Conservation (phyloP, 805 yeast species). For the Candida broadrunensis region DNA sequence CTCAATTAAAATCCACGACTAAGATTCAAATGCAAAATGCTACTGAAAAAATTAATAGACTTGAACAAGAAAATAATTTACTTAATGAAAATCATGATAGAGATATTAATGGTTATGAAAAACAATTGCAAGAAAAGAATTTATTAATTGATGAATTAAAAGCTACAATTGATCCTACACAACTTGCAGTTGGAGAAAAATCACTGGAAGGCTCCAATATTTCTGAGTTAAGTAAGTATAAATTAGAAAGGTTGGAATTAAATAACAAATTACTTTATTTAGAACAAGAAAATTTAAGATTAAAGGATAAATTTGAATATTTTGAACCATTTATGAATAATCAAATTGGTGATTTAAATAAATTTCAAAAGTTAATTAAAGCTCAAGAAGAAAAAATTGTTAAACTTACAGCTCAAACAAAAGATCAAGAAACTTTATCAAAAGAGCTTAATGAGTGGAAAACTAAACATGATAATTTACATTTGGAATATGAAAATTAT, state of each 20-base stretch:
- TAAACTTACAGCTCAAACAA: slow-evolving; percentile 37
- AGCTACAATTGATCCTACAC: slow-evolving; percentile 22
- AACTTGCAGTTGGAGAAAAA: slow-evolving; percentile 15
- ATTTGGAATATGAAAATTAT: slow-evolving; percentile 41
- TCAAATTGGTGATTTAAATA: slow-evolving; percentile 50
- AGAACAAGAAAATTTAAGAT: slow-evolving; percentile 41
- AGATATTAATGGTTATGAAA: slow-evolving; percentile 1
- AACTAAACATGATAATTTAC: slow-evolving; percentile 41
- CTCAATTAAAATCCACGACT: slow-evolving; percentile 26
- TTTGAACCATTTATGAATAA: slow-evolving; percentile 53
- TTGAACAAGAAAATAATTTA: slow-evolving; percentile 37
- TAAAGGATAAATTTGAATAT: slow-evolving; percentile 40
- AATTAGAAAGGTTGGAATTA: slow-evolving; percentile 42
- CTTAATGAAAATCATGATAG: slow-evolving; percentile 11
- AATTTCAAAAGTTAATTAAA: slow-evolving; percentile 53
- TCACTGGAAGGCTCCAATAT: slow-evolving; percentile 13
- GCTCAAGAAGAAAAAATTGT: slow-evolving; percentile 48
- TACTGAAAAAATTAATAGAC: slow-evolving; percentile 45
- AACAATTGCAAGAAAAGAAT: slow-evolving; percentile 28
- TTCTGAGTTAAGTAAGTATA: slow-evolving; percentile 35
- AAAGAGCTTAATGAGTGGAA: slow-evolving; percentile 49
- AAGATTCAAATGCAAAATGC: slow-evolving; percentile 56
- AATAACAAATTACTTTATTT: slow-evolving; percentile 43
- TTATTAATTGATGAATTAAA: slow-evolving; percentile 28
- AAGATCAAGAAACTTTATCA: slow-evolving; percentile 41